Evolutionary conservation across 345 rosid species (phyloP), one percentile per base, ranked within the genome.

Genomic region (Gossypium mustelinum): DNA sequence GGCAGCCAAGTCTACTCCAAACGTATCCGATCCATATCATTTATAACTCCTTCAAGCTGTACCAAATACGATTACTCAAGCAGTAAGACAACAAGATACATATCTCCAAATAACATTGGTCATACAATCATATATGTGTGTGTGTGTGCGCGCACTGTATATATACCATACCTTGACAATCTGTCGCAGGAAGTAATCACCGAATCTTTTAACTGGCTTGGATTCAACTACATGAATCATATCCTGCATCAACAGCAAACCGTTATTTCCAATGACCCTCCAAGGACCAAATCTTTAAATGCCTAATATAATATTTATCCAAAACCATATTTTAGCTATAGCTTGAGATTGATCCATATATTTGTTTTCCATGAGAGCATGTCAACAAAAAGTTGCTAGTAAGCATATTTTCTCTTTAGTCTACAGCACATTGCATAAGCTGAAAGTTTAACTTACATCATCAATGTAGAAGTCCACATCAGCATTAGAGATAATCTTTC

Each of bases 111-210:
- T 11, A 51, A 10, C 14, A 6, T 61, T 27, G 24, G 44, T 20
- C 13, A 17, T 25, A 17, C n/a, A 13, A 16, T 7, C 34, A 63
- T 20, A 47, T 54, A 54, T 7, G 7, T 0, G 5, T 4, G n/a
- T n/a, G 39, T 4, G 39, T 0, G 34, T 0, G 6, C 39, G 39
- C 39, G 6, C 39, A 54, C 22, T 3, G 24, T 22, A 24, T 11
- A 51, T 5, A 68, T 0, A 41, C 9, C 67, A 66, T 82, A 93
- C 99, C 94, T 95, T 93, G 57, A 88, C 94, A 87, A 93, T 87
- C 81, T 93, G 98, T 81, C 99, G 84, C 87, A 95, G 81, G 84
- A 90, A 93, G 92, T 85, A 90, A 82, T 95, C 99, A 2, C 98
- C 94, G 68, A 88, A 89, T 39, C 70, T 86, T 83, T 93, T 95